Evolutionary conservation across 768 basidiomycete species (phyloP), one percentile per base, ranked within the genome.

Genomic region (Mycena amicta): DNA sequence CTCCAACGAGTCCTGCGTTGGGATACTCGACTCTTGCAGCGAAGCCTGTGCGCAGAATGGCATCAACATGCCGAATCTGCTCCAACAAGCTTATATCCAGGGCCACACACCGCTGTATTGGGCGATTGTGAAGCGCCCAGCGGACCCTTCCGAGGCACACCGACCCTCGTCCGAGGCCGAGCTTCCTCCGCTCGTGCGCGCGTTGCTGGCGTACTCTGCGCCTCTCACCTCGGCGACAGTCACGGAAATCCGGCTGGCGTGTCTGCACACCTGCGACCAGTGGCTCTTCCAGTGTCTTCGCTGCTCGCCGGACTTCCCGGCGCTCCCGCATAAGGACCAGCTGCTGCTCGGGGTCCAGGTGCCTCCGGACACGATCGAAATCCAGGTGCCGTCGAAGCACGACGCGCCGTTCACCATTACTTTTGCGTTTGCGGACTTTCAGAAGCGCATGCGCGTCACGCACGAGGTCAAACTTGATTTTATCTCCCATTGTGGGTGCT

Each of bases 81-180:
- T 85, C 12, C 83, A 82, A 57, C 77, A 83, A 23, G 71, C 64
- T 3, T 76, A 68, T 41, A 76, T 83, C 43, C 82, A 83, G 59
- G 72, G 70, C 2, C 83, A 77, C 61, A 76, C 77, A 1, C 77
- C 80, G 8, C 56, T 85, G 2, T 85, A 83, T 64, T 85, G 83
- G 83, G 78, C 75, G 0, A 76, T 85, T 58, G 59, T 84, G 22
- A 81, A 81, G 51, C 75, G 69, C 1, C 72, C 75, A 2, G 3
- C 60, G 29, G 63, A 60, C 27, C 18, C 50, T n/a, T 12, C 51
- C 4, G 56, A 29, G 20, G 55, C 59, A 3, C 46, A 31, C 31
- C 41, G 4, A 27, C 41, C 26, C 22, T 5, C 22, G 26, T 12
- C 25, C 5, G 47, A 49, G 27, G 47, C 47, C 23, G 67, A 15